Evolutionary conservation across 73 alveolate species (phyloP).

Genomic region (Symbiodinium pilosum): DNA sequence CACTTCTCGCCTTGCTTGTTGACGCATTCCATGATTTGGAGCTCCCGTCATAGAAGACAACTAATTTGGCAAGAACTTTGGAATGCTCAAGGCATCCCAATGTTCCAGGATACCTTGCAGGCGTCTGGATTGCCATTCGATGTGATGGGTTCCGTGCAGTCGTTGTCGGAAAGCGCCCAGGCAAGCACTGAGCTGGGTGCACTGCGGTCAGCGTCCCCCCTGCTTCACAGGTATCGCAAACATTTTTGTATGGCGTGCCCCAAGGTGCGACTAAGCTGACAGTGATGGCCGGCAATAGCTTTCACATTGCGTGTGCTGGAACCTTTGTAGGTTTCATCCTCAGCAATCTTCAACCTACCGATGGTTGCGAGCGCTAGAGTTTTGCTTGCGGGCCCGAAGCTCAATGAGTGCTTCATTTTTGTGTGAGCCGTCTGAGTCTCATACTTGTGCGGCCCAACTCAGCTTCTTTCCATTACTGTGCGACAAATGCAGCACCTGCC

Average conservation of each 20-base stretch:
- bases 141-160: no score
- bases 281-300: conserved; percentile 30
- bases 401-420: neutral
- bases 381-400: neutral
- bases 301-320: conserved; percentile 70
- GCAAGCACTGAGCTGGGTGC: no score
- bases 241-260: no score
- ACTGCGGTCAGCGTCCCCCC: no score
- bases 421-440: neutral
- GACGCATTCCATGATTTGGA: conserved; percentile 12
- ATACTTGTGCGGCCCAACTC: neutral
- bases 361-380: neutral
- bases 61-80: conserved; percentile 16
- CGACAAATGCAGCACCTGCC: neutral
- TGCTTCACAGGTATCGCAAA: no score
- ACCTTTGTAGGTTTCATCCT: conserved; percentile 12
- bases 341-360: neutral
- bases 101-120: neutral
- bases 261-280: neutral
- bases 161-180: no score
- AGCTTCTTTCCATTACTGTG: neutral
- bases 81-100: conserved; percentile 52
- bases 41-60: neutral
- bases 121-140: neutral
- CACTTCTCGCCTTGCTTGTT: neutral